Evolutionary conservation across 164 flowering plant genomes (phyloP), one percentile per base, ranked within the genome.

Genomic region (Chloranthus sessilifolius): DNA sequence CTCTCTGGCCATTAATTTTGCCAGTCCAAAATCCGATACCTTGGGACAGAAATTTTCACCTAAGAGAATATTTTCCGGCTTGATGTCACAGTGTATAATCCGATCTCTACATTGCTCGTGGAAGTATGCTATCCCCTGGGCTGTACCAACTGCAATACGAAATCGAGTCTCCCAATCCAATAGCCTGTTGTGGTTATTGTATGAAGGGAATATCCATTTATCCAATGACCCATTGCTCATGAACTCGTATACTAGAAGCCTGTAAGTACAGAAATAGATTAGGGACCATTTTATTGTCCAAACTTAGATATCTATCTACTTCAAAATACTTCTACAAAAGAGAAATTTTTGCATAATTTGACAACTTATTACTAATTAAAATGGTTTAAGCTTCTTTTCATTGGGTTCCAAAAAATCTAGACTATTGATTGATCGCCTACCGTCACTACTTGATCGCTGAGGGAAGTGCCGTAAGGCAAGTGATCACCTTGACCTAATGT

Each of bases 31-130:
- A 63, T 92, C 99, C 1, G 96, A 85, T 3, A 92, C 89, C 58
- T 92, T 88, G 0, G 99, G 94, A 40, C 81, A 71, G 50, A 92
- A 88, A 52, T 83, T 69, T 47, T 83, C 91, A 50, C 86, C 99
- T 19, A 92, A 35, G 22, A 92, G 67, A n/a, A 92, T 88, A 26
- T 92, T 92, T 50, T 88, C 96, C 0, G 96, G 99, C 64, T 92
- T 92, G 46, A 92, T 92, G 64, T 88, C 99, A 14, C 99, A 92
- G 52, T 92, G 99, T 21, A 92, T 85, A 39, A 92, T 82, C 33
- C 94, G 58, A 33, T 92, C 58, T 45, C 94, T 58, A 42, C 99
- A 92, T 43, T 92, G 96, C 69, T 92, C 95, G 34, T 92, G 96
- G 53, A 88, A 86, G 56, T 92, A 88, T 28, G 99, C 90, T 7